phyloP scores from a whole-genome alignment of 2,329 filamentous ascomycete genomes.

The Cercospora sojina region DNA sequence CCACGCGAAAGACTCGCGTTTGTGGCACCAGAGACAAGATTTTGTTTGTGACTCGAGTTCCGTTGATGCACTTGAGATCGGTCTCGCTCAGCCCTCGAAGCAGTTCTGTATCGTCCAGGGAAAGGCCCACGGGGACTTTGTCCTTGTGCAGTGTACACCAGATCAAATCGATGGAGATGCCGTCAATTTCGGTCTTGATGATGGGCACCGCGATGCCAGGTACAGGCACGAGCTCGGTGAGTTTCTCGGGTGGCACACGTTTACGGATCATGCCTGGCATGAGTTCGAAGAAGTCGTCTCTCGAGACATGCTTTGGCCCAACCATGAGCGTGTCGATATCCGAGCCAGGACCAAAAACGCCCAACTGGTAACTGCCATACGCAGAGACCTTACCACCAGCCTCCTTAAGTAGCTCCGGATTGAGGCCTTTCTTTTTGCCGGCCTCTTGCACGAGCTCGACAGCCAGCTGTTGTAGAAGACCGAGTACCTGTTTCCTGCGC shows the following conservation, averaged over 20 bases:
- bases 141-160: slow-evolving; percentile 47
- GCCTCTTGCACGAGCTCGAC: slow-evolving; percentile 85
- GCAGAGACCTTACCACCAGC: slow-evolving; percentile 92
- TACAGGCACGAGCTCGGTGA: slow-evolving; percentile 81
- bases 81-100: slow-evolving; percentile 82
- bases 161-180: slow-evolving; percentile 93
- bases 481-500: slow-evolving; percentile 68
- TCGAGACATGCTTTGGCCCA: slow-evolving; percentile 81
- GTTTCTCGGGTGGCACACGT: slow-evolving; percentile 73
- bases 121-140: slow-evolving; percentile 57
- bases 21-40: slow-evolving; percentile 88
- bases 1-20: slow-evolving; percentile 82
- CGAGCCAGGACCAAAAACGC: slow-evolving; percentile 90
- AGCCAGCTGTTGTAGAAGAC: slow-evolving; percentile 74
- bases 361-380: slow-evolving; percentile 91
- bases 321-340: slow-evolving; percentile 97
- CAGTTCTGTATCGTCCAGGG: slow-evolving; percentile 78
- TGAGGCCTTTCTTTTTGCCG: slow-evolving; percentile 69
- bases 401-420: slow-evolving; percentile 74
- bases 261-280: slow-evolving; percentile 78
- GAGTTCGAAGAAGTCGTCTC: slow-evolving; percentile 86
- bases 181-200: slow-evolving; percentile 90
- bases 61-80: slow-evolving; percentile 86
- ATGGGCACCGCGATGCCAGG: slow-evolving; percentile 92
- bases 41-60: slow-evolving; percentile 90